Conservation (phyloP, 2,329 filamentous ascomycete species). For the Botryosphaeria agaves region DNA sequence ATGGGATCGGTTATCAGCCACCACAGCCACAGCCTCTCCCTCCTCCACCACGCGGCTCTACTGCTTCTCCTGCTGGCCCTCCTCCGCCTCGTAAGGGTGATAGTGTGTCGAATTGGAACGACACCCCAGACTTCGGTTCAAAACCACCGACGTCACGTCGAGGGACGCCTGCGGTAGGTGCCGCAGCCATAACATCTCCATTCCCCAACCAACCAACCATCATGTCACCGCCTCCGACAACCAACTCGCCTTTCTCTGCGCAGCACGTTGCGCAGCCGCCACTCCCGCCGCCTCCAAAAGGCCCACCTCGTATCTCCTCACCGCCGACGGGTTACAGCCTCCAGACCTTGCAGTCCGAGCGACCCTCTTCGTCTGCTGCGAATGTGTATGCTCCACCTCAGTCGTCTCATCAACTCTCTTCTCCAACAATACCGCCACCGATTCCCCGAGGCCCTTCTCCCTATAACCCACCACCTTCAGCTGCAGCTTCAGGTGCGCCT, state of each 20-base stretch:
- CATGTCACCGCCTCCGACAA: slow-evolving; percentile 35
- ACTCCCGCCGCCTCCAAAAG: slow-evolving; percentile 70
- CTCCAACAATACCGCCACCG: slow-evolving; percentile 33
- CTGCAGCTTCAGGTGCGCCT: slow-evolving; percentile 46
- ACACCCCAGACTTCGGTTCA: slow-evolving; percentile 63
- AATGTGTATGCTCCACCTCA: slow-evolving; percentile 48
- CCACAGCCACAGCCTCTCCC: slow-evolving; percentile 28
- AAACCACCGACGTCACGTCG: slow-evolving; percentile 56
- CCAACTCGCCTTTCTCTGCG: slow-evolving; percentile 35
- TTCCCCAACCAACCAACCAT: slow-evolving; percentile 49
- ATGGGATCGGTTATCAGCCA: slow-evolving; percentile 26
- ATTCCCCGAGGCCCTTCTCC: slow-evolving; percentile 65
- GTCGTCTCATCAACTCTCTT: slow-evolving; percentile 21
- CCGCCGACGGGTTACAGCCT: slow-evolving; percentile 42
- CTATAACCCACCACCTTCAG: slow-evolving; percentile 64
- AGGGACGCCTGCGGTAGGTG: slow-evolving; percentile 48
- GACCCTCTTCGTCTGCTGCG: slow-evolving; percentile 38
- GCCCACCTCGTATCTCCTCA: slow-evolving; percentile 51
- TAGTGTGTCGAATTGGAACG: slow-evolving; percentile 78
- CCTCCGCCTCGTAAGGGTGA: slow-evolving; percentile 53
- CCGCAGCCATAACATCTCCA: slow-evolving; percentile 51
- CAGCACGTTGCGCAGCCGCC: slow-evolving; percentile 50
- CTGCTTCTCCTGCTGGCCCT: slow-evolving; percentile 44
- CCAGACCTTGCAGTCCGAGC: slow-evolving; percentile 27
- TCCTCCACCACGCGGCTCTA: slow-evolving; percentile 47